phyloP scores from a whole-genome alignment of 2,329 filamentous ascomycete species.

The Exophiala dermatitidis region DNA sequence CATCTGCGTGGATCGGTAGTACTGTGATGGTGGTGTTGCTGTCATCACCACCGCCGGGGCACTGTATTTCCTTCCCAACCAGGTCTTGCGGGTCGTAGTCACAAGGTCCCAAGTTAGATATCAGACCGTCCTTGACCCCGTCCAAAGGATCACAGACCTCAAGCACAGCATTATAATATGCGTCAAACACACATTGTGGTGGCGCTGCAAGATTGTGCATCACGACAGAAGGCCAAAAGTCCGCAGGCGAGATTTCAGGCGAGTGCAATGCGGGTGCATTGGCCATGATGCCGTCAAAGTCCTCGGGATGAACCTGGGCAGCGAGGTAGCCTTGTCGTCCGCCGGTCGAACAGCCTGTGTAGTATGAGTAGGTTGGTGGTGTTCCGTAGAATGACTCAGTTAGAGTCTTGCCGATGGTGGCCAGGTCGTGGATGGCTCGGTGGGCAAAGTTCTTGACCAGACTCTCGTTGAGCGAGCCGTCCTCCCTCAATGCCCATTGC shows the following conservation, averaged over 20 bases:
- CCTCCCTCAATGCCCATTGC: slow-evolving; percentile 8
- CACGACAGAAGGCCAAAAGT: slow-evolving; percentile 25
- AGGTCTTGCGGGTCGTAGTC: slow-evolving; percentile 14
- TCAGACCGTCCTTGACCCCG: slow-evolving; percentile 26
- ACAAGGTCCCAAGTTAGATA: slow-evolving; percentile 20
- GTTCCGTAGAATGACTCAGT: slow-evolving; percentile 12
- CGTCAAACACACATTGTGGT: not conserved
- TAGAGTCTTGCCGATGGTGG: slow-evolving; percentile 27
- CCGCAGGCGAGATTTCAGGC: slow-evolving; percentile 28
- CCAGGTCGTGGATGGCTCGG: slow-evolving; percentile 32
- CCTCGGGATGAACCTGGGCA: slow-evolving; percentile 25
- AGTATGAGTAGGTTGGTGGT: slow-evolving; percentile 38
- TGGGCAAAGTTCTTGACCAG: slow-evolving; percentile 33
- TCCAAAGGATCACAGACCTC: slow-evolving; percentile 29
- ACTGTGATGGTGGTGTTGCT: not conserved
- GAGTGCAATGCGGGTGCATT: slow-evolving; percentile 23
- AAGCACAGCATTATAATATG: slow-evolving; percentile 27
- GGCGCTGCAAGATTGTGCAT: slow-evolving; percentile 27
- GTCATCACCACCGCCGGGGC: slow-evolving; percentile 12
- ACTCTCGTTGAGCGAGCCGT: slow-evolving; percentile 32
- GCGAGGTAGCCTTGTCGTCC: slow-evolving; percentile 53
- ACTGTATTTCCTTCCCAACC: slow-evolving; percentile 3
- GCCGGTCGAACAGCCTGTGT: slow-evolving; percentile 53
- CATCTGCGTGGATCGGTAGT: slow-evolving; percentile 28
- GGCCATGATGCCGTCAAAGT: slow-evolving; percentile 28